Percentiles rank a stretch among this genome's conserved stretches.
Evolutionary conservation across 179 eudicot genomes (phyloP).

Genomic region (Sideroxylon spinosum): DNA sequence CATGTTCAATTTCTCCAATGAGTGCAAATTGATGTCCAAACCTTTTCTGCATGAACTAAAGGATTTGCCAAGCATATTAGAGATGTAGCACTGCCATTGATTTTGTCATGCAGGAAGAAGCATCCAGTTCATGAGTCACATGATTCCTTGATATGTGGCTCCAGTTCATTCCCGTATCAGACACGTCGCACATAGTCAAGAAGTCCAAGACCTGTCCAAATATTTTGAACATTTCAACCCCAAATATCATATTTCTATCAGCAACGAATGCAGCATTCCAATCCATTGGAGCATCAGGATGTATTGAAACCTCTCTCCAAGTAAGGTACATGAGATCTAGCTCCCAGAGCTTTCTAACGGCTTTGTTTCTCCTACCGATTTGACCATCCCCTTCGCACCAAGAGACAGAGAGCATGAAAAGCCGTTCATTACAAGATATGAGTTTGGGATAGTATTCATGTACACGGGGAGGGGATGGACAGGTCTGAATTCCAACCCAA

Average conservation of each 20-base stretch:
- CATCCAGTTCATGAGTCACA: slow-evolving; percentile 70
- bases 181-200: slow-evolving; percentile 62
- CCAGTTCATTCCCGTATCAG: slow-evolving; percentile 53
- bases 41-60: background rate
- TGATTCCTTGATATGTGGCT: slow-evolving; percentile 76
- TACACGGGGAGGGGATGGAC: slow-evolving; percentile 72
- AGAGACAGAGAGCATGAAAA: slow-evolving; percentile 92
- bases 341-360: slow-evolving; percentile 91
- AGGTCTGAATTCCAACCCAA: slow-evolving; percentile 69
- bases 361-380: slow-evolving; percentile 95
- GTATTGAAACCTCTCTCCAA: slow-evolving; percentile 77
- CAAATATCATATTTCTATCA: slow-evolving; percentile 63
- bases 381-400: slow-evolving; percentile 99
- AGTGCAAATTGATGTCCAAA: background rate
- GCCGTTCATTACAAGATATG: slow-evolving; percentile 46
- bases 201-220: slow-evolving; percentile 95
- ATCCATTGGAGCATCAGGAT: slow-evolving; percentile 98
- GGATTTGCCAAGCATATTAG: slow-evolving; percentile 22
- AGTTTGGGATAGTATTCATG: slow-evolving; percentile 86
- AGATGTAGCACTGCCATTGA: slow-evolving; percentile 72
- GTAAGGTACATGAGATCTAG: slow-evolving; percentile 56
- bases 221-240: slow-evolving; percentile 94
- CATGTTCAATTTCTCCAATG: background rate
- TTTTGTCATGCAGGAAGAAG: slow-evolving; percentile 82
- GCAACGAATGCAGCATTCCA: slow-evolving; percentile 92